Evolutionary conservation across 139 green algal genomes (phyloP).

Genomic region (Axilococcus clingmanii): DNA sequence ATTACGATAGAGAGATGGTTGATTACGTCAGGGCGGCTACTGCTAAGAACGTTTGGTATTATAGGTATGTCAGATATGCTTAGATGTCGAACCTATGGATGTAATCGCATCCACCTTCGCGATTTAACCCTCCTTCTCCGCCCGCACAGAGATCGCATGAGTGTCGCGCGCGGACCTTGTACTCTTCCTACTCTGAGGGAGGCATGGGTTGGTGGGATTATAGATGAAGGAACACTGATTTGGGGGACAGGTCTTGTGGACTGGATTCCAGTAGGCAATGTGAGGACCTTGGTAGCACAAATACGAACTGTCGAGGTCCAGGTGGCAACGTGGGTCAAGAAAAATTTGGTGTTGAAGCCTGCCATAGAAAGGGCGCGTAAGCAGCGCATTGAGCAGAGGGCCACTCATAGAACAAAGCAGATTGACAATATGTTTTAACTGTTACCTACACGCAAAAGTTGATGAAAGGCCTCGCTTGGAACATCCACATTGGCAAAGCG

Average conservation of each 20-base stretch:
- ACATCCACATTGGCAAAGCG: constrained; percentile 76
- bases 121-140: background rate
- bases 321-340: constrained; percentile 51
- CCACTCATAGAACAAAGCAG: constrained; percentile 13
- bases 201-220: constrained; percentile 71
- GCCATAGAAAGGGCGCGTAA: constrained; percentile 25
- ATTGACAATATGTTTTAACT: constrained; percentile 37
- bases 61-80: constrained; percentile 29
- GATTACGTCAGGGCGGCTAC: constrained; percentile 72
- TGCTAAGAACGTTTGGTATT: constrained; percentile 85
- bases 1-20: constrained; percentile 44
- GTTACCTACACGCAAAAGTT: constrained; percentile 16
- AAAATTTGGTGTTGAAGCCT: constrained; percentile 42
- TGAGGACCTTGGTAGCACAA: constrained; percentile 77
- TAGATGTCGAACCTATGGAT: background rate
- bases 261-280: constrained; percentile 79
- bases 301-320: constrained; percentile 75
- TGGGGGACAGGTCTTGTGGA: constrained; percentile 84
- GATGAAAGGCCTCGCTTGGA: constrained; percentile 80
- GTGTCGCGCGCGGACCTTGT: constrained; percentile 69
- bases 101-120: background rate
- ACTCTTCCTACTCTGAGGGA: constrained; percentile 65
- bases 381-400: constrained; percentile 15
- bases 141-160: constrained; percentile 40
- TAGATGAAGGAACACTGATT: constrained; percentile 88